Conservation (phyloP, 192 early-diverging fungal genomes). For the Linnemannia hyalina region DNA sequence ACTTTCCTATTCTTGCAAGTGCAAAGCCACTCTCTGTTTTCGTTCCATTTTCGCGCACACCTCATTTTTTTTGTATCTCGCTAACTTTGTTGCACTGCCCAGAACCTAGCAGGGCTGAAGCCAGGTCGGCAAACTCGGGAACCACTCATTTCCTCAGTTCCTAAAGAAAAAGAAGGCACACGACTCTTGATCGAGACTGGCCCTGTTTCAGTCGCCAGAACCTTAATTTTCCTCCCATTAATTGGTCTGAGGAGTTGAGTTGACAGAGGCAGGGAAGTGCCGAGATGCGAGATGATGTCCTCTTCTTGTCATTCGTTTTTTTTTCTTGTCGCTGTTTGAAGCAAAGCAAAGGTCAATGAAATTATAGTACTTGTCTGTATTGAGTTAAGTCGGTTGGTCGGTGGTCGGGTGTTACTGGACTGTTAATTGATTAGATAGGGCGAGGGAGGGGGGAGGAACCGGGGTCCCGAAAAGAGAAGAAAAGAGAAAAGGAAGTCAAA, state of each 20-base stretch:
- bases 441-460: background rate
- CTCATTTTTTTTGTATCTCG: too few relatives aligned
- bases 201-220: slow-evolving; percentile 6
- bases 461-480: background rate
- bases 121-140: background rate
- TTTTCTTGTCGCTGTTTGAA: background rate
- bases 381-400: background rate
- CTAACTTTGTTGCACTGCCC: too few relatives aligned
- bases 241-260: background rate
- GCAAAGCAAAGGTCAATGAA: background rate
- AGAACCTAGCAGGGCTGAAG: background rate
- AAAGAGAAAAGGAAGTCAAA: background rate
- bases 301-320: background rate
- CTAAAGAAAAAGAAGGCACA: background rate
- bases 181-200: background rate
- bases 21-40: too few relatives aligned
- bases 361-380: background rate
- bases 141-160: background rate
- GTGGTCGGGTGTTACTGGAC: background rate
- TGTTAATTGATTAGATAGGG: background rate
- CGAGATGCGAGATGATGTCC: background rate
- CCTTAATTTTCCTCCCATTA: background rate
- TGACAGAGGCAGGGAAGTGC: background rate
- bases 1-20: background rate
- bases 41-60: too few relatives aligned